Base-by-base conservation (phyloP, 2,329 filamentous ascomycete species). In the Leptographium lundbergii region DNA sequence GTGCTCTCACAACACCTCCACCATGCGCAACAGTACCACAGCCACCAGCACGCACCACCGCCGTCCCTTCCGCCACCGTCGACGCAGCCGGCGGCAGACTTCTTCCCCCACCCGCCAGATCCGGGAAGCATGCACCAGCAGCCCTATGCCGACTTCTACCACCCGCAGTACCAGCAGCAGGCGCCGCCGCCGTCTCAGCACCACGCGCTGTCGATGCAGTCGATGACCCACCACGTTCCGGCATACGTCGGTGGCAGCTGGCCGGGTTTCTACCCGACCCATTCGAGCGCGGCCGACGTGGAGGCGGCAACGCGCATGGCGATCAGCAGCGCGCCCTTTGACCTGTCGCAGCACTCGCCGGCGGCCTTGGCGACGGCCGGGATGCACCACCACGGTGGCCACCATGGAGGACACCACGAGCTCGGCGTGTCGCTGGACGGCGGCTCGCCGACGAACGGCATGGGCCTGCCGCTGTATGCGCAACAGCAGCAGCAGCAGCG, bases 81-180 rank as follows among this genome's bases (percentile, higher is more conserved):
- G 34, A 42, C 57, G 1, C 61, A 61, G 47, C 42, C 56, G 22
- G 22, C 60, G 24, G 36, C 54, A 3, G 45, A 54, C 14, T 62
- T 54, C 42, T 55, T 63, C n/a, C 59, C 62, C 24, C 60, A 52
- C 3, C 60, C 59, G 6, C 45, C 47, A 11, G 50, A 54, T n/a
- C 54, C 54, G 9, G 11, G 9, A 24, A n/a, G 19, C 19, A 42
- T 63, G 2, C 50, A 59, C 32, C 60, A 39, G 36, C 61, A 22
- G 42, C 45, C 58, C 6, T 61, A 60, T 11, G 10, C 57, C 47
- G 59, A 63, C 5, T 61, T 61, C 25, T 61, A 60, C 56, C 57
- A 60, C n/a, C 25, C 56, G n/a, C 60, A 63, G 24, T 47, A 56
- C 24, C 34, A 52, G 34, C 52, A 45, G 2, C 59, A 48, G 19